Conservation (phyloP, 2,329 filamentous ascomycete species). For the Pyrenochaeta sp. region DNA sequence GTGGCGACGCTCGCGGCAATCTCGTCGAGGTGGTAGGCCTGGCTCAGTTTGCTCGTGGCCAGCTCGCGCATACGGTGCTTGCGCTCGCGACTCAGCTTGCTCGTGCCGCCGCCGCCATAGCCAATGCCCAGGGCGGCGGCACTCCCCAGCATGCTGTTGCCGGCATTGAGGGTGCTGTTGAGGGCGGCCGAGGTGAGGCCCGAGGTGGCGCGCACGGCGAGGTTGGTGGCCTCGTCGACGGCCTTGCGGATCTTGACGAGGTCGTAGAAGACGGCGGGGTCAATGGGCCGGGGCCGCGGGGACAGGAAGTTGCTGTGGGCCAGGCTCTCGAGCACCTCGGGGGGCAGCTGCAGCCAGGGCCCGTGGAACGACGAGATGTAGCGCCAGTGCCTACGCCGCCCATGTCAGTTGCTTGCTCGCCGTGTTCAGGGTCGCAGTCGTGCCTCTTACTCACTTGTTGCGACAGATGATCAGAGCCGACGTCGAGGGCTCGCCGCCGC, state of each 20-base stretch:
- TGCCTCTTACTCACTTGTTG: constrained; percentile 52
- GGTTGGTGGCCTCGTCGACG: constrained; percentile 80
- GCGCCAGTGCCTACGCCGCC: constrained; percentile 73
- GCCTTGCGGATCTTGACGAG: constrained; percentile 80
- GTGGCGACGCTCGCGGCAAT: constrained; percentile 82
- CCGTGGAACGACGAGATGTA: constrained; percentile 86
- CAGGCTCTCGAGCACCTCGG: constrained; percentile 79
- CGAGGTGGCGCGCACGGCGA: constrained; percentile 78
- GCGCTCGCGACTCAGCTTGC: constrained; percentile 76
- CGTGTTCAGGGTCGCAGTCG: constrained; percentile 15
- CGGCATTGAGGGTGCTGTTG: constrained; percentile 61
- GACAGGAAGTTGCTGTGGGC: constrained; percentile 82
- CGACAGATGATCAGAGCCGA: constrained; percentile 51
- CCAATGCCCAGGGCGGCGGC: constrained; percentile 65
- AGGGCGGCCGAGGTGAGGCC: constrained; percentile 72
- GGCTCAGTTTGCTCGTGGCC: constrained; percentile 77
- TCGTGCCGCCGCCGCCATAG: constrained; percentile 61
- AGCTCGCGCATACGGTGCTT: constrained; percentile 82
- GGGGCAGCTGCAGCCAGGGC: constrained; percentile 80
- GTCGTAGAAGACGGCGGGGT: constrained; percentile 83
- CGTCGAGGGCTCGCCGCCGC: constrained; percentile 21
- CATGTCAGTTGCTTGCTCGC: constrained; percentile 14
- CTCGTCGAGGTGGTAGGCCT: constrained; percentile 82
- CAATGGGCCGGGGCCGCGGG: constrained; percentile 76
- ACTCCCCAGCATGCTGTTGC: constrained; percentile 59